These are phyloP conservation scores for Lactifluus volemus DNA, from an alignment of 768 basidiomycete genomes.

Conservation along the genomic window DNA sequence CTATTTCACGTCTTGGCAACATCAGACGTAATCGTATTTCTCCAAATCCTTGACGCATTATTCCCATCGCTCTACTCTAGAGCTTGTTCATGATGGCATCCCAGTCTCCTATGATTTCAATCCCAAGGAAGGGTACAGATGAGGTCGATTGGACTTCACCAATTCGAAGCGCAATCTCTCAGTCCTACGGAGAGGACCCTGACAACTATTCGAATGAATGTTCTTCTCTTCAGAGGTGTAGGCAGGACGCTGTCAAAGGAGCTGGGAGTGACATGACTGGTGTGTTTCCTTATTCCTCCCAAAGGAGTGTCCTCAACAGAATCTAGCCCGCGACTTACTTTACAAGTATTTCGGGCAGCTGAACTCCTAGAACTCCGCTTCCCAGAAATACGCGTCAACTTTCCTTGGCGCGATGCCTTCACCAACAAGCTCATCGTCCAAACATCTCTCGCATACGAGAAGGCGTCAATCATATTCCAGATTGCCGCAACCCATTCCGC, in stretches of 20 bases:
- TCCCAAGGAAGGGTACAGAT: conserved; percentile 90
- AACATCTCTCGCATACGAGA: conserved; percentile 95
- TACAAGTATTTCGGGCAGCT: conserved; percentile 99
- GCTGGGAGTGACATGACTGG: conserved; percentile 96
- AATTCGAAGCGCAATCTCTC: conserved; percentile 76
- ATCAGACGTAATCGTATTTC: not conserved
- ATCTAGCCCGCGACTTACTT: conserved; percentile 78
- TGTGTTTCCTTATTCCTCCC: conserved; percentile 28
- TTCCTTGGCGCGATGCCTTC: conserved; percentile 97
- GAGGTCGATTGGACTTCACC: conserved; percentile 96
- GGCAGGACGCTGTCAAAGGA: conserved; percentile 93
- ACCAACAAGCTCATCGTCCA: conserved; percentile 90
- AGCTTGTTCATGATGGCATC: conserved; percentile 43
- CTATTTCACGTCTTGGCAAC: too few relatives aligned
- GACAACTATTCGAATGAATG: conserved; percentile 83
- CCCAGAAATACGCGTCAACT: conserved; percentile 91
- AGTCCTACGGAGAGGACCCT: conserved; percentile 90
- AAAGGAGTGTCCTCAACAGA: not conserved
- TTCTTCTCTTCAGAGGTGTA: conserved; percentile 75
- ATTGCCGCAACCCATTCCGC: conserved; percentile 91
- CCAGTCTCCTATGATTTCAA: conserved; percentile 84
- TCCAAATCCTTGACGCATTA: not conserved
- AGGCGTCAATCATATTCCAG: conserved; percentile 95
- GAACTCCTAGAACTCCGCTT: conserved; percentile 96
- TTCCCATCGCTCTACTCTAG: not conserved